Conservation (phyloP, 176 grass and related monocot genomes). For the Eremochloa ophiuroides region DNA sequence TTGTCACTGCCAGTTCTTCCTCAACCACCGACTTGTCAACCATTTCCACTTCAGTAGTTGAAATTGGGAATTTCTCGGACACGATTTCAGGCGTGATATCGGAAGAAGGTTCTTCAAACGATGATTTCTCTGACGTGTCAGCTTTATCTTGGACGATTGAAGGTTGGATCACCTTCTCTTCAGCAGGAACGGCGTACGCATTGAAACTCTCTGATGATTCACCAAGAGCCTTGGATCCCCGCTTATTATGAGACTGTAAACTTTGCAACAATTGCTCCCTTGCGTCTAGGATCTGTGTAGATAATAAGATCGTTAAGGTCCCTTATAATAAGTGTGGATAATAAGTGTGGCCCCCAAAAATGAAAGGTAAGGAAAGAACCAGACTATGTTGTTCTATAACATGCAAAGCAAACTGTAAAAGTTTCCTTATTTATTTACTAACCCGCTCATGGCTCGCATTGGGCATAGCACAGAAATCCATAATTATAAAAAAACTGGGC, state of each 20-base stretch:
- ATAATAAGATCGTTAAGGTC: not conserved
- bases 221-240: slow-evolving; percentile 19
- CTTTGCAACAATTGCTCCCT: slow-evolving; percentile 48
- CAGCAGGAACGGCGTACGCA: slow-evolving; percentile 4
- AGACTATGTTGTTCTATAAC: not conserved
- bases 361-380: not conserved
- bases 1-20: slow-evolving; percentile 39
- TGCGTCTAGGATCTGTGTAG: slow-evolving; percentile 51
- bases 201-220: slow-evolving; percentile 24
- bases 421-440: not conserved
- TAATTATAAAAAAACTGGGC: not conserved
- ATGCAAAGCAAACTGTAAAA: not conserved
- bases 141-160: slow-evolving; percentile 14
- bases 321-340: not conserved
- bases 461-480: not conserved
- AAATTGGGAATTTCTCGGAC: slow-evolving; percentile 45
- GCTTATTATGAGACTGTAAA: slow-evolving; percentile 37
- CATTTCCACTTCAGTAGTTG: slow-evolving; percentile 42
- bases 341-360: not conserved
- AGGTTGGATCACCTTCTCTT: slow-evolving; percentile 42
- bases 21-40: slow-evolving; percentile 63
- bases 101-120: slow-evolving; percentile 31
- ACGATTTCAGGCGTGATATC: slow-evolving; percentile 21
- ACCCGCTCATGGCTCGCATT: not conserved
- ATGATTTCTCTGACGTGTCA: not conserved